These are phyloP conservation scores for Anaeromyces robustus DNA, from an alignment of 192 early-diverging fungal genomes.

Conservation along the genomic window DNA sequence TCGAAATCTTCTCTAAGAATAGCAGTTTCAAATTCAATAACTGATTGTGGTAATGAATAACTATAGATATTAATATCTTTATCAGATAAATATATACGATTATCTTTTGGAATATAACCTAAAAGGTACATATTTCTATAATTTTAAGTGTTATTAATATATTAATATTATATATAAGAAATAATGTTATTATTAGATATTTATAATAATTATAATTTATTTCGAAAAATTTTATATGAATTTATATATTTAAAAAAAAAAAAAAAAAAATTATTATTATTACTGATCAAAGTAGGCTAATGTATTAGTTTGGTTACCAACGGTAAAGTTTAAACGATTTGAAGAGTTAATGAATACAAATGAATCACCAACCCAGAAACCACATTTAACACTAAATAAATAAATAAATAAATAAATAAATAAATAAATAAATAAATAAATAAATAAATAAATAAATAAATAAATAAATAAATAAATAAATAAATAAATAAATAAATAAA, in stretches of 20 bases:
- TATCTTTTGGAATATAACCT: slow-evolving; percentile 85
- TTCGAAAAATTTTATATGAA: no score
- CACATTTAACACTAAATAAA: slow-evolving; percentile 62
- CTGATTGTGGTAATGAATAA: slow-evolving; percentile 76
- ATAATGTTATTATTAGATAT: no score
- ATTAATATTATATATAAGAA: no score
- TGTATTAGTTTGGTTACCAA: slow-evolving; percentile 86
- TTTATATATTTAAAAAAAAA: no score
- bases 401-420: not conserved
- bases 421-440: not conserved
- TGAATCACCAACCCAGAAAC: slow-evolving; percentile 96
- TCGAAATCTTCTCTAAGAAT: slow-evolving; percentile 86
- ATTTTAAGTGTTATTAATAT: no score
- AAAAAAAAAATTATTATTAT: no score
- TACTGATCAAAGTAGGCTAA: slow-evolving; percentile 90
- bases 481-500: not conserved
- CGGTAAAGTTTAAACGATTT: slow-evolving; percentile 90
- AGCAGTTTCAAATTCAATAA: slow-evolving; percentile 98
- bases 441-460: no score
- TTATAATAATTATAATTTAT: no score
- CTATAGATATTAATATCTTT: slow-evolving; percentile 83
- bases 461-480: slow-evolving; percentile 10
- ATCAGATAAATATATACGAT: slow-evolving; percentile 85
- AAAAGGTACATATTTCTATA: slow-evolving; percentile 75
- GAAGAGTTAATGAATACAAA: slow-evolving; percentile 88